These are phyloP conservation scores for Aschersonia sp. DNA, from an alignment of 2,329 filamentous ascomycete species.

Conservation along the genomic window DNA sequence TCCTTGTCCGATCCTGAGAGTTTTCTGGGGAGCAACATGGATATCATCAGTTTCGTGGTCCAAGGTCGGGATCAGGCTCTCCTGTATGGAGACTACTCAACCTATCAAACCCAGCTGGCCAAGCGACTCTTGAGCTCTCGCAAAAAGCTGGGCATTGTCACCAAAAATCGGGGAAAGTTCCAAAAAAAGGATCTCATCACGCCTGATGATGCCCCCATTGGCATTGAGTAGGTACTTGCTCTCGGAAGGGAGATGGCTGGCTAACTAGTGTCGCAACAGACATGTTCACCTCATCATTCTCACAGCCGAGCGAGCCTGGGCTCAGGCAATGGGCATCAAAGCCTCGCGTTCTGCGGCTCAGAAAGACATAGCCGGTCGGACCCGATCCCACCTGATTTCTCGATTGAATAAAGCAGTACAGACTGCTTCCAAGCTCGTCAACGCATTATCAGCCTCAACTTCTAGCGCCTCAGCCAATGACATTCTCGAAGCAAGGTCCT, in stretches of 20 bases:
- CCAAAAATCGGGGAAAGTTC: slow-evolving; percentile 78
- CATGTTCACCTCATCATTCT: slow-evolving; percentile 69
- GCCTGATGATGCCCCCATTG: slow-evolving; percentile 50
- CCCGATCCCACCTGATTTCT: slow-evolving; percentile 78
- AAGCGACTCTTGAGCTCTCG: slow-evolving; percentile 71
- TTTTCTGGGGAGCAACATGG: slow-evolving; percentile 40
- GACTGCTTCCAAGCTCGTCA: slow-evolving; percentile 53
- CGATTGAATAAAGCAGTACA: slow-evolving; percentile 67
- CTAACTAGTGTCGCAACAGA: slow-evolving; percentile 26
- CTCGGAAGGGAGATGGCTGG: slow-evolving; percentile 1
- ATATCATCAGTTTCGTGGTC: slow-evolving; percentile 76
- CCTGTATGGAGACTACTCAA: slow-evolving; percentile 75
- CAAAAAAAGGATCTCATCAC: slow-evolving; percentile 55
- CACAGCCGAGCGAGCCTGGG: slow-evolving; percentile 83
- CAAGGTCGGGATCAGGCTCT: slow-evolving; percentile 70
- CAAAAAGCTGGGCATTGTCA: slow-evolving; percentile 72
- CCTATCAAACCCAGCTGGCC: slow-evolving; percentile 67
- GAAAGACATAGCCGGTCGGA: slow-evolving; percentile 64
- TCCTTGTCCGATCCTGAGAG: neutral
- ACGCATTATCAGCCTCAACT: slow-evolving; percentile 47
- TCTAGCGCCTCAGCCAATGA: slow-evolving; percentile 56
- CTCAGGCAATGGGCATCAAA: slow-evolving; percentile 91
- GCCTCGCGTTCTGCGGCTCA: slow-evolving; percentile 64
- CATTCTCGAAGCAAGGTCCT: slow-evolving; percentile 74
- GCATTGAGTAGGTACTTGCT: slow-evolving; percentile 2